These are phyloP conservation scores for Haberlea rhodopensis DNA, from an alignment of 257 asterid species.

Conservation along the genomic window DNA sequence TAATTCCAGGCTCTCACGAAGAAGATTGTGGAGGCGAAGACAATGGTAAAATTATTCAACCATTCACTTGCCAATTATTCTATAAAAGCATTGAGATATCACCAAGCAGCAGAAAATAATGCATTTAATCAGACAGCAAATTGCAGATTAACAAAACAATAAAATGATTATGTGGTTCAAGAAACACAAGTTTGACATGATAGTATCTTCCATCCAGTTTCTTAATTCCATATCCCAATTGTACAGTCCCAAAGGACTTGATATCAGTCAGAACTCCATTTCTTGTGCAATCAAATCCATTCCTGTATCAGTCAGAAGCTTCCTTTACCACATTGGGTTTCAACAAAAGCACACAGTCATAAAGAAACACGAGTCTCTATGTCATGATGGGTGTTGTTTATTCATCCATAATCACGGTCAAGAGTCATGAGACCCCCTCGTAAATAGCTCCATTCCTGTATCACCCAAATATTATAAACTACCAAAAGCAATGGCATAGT, in stretches of 20 bases:
- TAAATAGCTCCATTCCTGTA: too few species aligned
- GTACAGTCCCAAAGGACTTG: slow-evolving; percentile 51
- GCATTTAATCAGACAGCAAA: neutral
- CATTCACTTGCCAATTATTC: too few species aligned
- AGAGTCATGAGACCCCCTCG: too few species aligned
- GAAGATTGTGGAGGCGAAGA: too few species aligned
- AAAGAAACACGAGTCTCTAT: too few species aligned
- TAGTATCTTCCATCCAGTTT: slow-evolving; percentile 79
- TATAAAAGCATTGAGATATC: neutral
- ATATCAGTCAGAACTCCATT: slow-evolving; percentile 71
- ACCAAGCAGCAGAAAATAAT: neutral
- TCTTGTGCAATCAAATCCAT: slow-evolving; percentile 51
- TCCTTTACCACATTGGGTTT: slow-evolving; percentile 47
- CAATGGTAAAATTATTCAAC: too few species aligned
- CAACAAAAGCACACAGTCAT: too few species aligned
- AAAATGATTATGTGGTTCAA: neutral
- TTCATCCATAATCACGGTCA: too few species aligned
- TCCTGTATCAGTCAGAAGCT: slow-evolving; percentile 30
- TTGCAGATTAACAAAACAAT: neutral
- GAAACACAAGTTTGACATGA: slow-evolving; percentile 40
- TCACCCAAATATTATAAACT: too few species aligned
- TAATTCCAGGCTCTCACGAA: too few species aligned
- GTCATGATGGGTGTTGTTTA: too few species aligned
- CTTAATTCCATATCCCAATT: slow-evolving; percentile 81
- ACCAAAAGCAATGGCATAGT: too few species aligned